Evolutionary conservation across 2,329 filamentous ascomycete species (phyloP).

Genomic region (Xylariaceae sp.): DNA sequence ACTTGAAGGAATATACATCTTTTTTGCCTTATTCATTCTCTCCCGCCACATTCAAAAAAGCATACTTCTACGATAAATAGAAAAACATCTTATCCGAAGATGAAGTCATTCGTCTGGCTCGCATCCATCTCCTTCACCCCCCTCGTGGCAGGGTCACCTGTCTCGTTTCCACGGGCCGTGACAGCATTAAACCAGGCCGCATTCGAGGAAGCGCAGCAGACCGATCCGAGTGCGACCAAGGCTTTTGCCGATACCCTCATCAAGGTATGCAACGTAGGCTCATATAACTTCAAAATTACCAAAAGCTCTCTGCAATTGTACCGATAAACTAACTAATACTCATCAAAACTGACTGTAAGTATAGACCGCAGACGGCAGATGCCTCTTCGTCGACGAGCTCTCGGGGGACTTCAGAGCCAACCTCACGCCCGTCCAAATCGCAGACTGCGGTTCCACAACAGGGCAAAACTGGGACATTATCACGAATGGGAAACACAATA

Average conservation of each 20-base stretch:
- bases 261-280: conserved; percentile 25
- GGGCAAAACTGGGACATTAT: conserved; percentile 41
- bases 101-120: conserved; percentile 7
- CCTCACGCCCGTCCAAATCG: conserved; percentile 38
- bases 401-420: conserved; percentile 43
- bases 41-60: neutral
- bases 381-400: conserved; percentile 38
- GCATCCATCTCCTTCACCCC: conserved; percentile 8
- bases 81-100: too few relatives aligned
- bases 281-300: too few relatives aligned
- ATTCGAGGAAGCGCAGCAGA: conserved; percentile 38
- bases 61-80: too few relatives aligned
- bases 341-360: conserved; percentile 4
- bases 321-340: neutral
- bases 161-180: conserved; percentile 23
- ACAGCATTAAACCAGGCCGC: conserved; percentile 34
- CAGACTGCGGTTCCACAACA: conserved; percentile 35
- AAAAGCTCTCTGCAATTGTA: too few relatives aligned
- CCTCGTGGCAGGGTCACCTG: conserved; percentile 13
- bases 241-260: conserved; percentile 36
- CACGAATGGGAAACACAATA: conserved; percentile 45
- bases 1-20: too few relatives aligned
- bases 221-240: conserved; percentile 37
- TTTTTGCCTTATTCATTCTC: conserved; percentile 2
- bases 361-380: conserved; percentile 37